phyloP scores from a whole-genome alignment of 2,329 filamentous ascomycete species.

The Incumbomyces lentus region DNA sequence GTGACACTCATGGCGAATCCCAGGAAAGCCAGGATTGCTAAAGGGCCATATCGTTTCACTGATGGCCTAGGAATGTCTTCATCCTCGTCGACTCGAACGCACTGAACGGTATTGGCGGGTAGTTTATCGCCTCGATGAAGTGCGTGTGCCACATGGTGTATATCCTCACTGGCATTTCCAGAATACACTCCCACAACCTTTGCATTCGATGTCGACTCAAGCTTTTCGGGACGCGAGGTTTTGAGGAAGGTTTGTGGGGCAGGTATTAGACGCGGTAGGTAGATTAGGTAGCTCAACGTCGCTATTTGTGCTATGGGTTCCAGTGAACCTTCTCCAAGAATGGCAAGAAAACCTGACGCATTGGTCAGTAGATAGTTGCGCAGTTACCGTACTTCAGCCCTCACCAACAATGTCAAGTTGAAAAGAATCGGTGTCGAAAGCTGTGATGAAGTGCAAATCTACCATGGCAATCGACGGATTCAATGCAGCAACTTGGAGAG shows the following conservation, averaged over 20 bases:
- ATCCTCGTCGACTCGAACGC: slow-evolving; percentile 29
- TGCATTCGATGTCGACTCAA: slow-evolving; percentile 30
- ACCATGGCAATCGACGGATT: slow-evolving; percentile 2
- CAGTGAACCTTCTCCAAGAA: slow-evolving; percentile 42
- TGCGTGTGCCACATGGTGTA: slow-evolving; percentile 41
- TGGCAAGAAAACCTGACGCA: slow-evolving; percentile 37
- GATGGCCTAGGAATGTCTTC: slow-evolving; percentile 27
- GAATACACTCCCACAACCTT: slow-evolving; percentile 37
- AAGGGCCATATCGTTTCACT: slow-evolving; percentile 35
- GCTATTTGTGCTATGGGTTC: slow-evolving; percentile 41
- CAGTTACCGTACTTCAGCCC: background rate
- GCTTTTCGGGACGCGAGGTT: slow-evolving; percentile 32
- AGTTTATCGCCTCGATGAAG: slow-evolving; percentile 26
- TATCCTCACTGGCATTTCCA: slow-evolving; percentile 35
- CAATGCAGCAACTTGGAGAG: too few species aligned
- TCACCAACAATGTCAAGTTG: slow-evolving; percentile 45
- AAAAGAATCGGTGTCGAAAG: slow-evolving; percentile 25
- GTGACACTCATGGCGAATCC: slow-evolving; percentile 34
- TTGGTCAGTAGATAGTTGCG: background rate
- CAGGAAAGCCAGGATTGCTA: slow-evolving; percentile 36
- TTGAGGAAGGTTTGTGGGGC: slow-evolving; percentile 42
- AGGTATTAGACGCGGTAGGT: slow-evolving; percentile 40
- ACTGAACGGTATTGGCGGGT: slow-evolving; percentile 30
- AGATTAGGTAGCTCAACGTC: slow-evolving; percentile 40
- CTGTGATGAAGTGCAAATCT: slow-evolving; percentile 14